These are phyloP conservation scores for Trypanosoma theileri DNA, from an alignment of 208 protist species.

Conservation along the genomic window DNA sequence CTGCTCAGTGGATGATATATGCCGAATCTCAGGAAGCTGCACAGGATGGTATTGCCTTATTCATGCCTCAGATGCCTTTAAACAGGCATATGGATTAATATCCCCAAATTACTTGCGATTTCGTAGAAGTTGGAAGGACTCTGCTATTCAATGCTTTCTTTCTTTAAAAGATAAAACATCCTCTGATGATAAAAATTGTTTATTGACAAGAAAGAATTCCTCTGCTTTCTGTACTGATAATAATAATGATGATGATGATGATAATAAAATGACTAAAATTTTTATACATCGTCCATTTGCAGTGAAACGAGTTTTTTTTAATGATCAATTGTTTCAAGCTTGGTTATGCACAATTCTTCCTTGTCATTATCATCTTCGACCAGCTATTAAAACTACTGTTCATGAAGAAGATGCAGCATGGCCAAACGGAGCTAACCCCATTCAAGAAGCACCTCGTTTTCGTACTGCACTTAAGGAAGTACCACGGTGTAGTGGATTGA, in stretches of 20 bases:
- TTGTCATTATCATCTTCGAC: constrained; percentile 62
- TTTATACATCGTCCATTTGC: constrained; percentile 51
- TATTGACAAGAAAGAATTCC: not conserved
- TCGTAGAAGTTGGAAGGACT: constrained; percentile 73
- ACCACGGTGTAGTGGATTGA: constrained; percentile 50
- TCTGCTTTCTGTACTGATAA: not conserved
- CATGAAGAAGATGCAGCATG: constrained; percentile 22
- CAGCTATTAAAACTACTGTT: constrained; percentile 1
- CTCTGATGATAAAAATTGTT: constrained; percentile 24
- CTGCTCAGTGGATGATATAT: constrained; percentile 57
- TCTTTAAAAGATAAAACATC: not conserved
- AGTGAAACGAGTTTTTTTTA: constrained; percentile 67
- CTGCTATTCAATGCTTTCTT: constrained; percentile 65
- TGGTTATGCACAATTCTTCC: constrained; percentile 90
- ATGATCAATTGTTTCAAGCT: constrained; percentile 83
- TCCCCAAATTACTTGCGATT: constrained; percentile 61
- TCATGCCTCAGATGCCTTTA: constrained; percentile 82
- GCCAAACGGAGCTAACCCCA: not conserved
- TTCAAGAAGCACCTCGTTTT: constrained; percentile 30
- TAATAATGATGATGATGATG: too few relatives aligned
- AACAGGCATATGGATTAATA: constrained; percentile 61
- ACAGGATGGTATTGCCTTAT: constrained; percentile 83
- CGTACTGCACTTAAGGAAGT: constrained; percentile 67
- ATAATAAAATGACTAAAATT: too few relatives aligned
- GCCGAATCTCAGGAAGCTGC: constrained; percentile 66